Evolutionary conservation across 176 grass and related monocot species (phyloP).

Genomic region (Chrysopogon serrulatus): DNA sequence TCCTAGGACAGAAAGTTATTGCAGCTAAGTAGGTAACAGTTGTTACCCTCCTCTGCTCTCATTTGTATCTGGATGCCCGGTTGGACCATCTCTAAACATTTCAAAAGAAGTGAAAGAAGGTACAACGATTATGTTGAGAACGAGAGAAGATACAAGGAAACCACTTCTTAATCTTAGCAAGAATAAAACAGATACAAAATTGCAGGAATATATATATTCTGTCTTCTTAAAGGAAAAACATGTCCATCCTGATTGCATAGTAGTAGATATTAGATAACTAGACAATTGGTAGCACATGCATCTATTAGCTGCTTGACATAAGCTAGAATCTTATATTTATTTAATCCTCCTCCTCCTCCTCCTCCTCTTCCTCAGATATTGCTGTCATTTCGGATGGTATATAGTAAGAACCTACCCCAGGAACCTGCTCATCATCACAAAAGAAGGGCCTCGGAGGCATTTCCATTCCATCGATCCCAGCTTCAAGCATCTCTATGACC

Average conservation of each 20-base stretch:
- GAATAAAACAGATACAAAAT: background rate
- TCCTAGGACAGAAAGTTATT: too few relatives aligned
- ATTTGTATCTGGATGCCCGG: too few relatives aligned
- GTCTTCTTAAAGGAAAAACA: background rate
- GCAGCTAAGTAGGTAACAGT: too few relatives aligned
- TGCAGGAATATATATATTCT: background rate
- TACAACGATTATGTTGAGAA: too few relatives aligned
- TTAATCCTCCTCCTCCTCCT: background rate
- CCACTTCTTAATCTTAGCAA: background rate
- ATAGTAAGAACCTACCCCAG: background rate
- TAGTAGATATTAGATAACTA: background rate
- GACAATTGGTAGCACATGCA: background rate
- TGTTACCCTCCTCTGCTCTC: too few relatives aligned
- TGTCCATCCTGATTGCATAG: background rate
- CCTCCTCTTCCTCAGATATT: constrained; percentile 1
- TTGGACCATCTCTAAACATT: too few relatives aligned
- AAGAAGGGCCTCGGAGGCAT: too few relatives aligned
- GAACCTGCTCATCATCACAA: background rate
- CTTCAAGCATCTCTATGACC: too few relatives aligned
- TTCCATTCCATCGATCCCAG: too few relatives aligned
- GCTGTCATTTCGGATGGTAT: background rate
- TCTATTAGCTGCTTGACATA: background rate
- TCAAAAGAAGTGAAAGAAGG: too few relatives aligned
- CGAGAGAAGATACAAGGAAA: too few relatives aligned
- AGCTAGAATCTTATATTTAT: background rate